A percentile compares a stretch with the other conserved stretches of the same genome.
Conservation (phyloP, 257 asterid genomes). For the Nicotiana obtusifolia region DNA sequence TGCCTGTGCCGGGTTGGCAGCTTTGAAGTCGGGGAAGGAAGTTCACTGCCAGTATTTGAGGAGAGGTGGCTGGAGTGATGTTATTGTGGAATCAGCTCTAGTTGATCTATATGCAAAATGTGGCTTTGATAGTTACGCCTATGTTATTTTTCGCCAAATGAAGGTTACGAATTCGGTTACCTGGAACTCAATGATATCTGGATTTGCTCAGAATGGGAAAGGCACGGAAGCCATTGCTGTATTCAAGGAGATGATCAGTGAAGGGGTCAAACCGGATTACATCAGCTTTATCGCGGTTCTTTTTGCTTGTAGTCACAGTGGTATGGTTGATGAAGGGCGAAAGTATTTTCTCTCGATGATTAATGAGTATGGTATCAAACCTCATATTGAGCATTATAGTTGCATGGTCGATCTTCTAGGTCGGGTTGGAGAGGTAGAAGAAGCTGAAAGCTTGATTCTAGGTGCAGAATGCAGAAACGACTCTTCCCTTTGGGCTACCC, state of each 20-base stretch:
- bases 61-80: constrained; percentile 74
- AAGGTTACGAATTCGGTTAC: constrained; percentile 56
- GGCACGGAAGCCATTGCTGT: constrained; percentile 58
- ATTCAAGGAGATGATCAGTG: constrained; percentile 54
- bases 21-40: constrained; percentile 68
- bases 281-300: constrained; percentile 69
- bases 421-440: constrained; percentile 68
- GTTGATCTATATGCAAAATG: constrained; percentile 89
- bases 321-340: constrained; percentile 58
- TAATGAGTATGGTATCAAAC: constrained; percentile 35
- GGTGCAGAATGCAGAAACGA: constrained; percentile 33
- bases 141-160: constrained; percentile 56
- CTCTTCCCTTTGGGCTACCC: constrained; percentile 67
- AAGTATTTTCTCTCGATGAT: constrained; percentile 48
- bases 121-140: constrained; percentile 62
- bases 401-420: constrained; percentile 90
- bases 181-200: constrained; percentile 92
- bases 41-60: constrained; percentile 84
- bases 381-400: constrained; percentile 64
- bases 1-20: constrained; percentile 82
- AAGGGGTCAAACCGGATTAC: constrained; percentile 49
- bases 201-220: constrained; percentile 86
- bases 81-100: constrained; percentile 85
- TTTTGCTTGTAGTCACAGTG: constrained; percentile 87
- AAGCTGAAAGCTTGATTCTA: constrained; percentile 59